Conservation (phyloP, 2,329 filamentous ascomycete genomes). For the Scedosporium boydii region DNA sequence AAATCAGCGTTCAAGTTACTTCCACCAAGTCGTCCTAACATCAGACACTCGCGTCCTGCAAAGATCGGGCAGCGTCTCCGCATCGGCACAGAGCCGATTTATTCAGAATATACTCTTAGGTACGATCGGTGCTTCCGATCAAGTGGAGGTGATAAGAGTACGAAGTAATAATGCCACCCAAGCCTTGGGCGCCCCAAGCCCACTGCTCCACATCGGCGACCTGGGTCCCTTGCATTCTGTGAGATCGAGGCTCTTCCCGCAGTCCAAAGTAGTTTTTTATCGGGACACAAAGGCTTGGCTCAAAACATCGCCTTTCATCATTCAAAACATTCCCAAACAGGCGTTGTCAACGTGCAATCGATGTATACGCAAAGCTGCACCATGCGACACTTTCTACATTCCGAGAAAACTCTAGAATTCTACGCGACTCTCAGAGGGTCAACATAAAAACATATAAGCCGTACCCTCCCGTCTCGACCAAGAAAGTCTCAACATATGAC, state of each 20-base stretch:
- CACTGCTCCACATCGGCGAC: not conserved
- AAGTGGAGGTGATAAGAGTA: not conserved
- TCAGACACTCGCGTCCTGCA: no score
- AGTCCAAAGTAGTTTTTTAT: no score
- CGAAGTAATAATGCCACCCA: no score
- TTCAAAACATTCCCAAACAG: not conserved
- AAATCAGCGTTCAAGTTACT: no score
- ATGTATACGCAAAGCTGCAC: not conserved
- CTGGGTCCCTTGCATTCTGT: not conserved
- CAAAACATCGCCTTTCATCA: not conserved
- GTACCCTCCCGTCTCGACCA: not conserved
- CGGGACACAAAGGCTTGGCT: not conserved
- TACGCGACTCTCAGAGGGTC: not conserved
- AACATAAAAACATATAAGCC: not conserved
- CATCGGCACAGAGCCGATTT: no score
- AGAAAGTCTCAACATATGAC: not conserved
- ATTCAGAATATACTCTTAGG: no score
- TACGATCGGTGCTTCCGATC: no score
- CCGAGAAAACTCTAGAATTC: no score
- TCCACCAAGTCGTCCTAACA: no score
- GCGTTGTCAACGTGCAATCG: not conserved
- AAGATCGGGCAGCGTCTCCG: no score
- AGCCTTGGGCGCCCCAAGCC: not conserved
- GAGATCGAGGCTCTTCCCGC: no score
- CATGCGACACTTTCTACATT: not conserved